Conservation (phyloP, 108 stramenopile species). For the Seminavis robusta region DNA sequence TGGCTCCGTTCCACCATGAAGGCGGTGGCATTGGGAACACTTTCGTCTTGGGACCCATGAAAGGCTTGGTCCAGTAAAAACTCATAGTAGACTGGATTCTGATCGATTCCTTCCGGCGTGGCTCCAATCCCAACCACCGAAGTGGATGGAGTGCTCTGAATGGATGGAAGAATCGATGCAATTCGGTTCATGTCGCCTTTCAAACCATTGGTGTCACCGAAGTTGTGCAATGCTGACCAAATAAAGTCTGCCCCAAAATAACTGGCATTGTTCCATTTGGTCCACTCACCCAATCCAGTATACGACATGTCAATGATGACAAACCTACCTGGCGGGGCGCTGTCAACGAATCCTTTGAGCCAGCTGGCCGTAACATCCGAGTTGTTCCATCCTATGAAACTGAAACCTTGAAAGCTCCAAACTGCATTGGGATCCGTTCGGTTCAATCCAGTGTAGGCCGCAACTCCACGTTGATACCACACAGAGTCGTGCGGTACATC, state of each 20-base stretch:
- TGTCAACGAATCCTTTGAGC: constrained; percentile 39
- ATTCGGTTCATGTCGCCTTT: constrained; percentile 23
- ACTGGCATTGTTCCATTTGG: constrained; percentile 33
- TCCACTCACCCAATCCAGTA: constrained; percentile 25
- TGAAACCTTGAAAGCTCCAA: constrained; percentile 51
- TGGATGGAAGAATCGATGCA: constrained; percentile 21
- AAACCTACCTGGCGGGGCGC: constrained; percentile 29
- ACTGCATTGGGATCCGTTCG: constrained; percentile 37
- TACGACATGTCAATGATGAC: constrained; percentile 47
- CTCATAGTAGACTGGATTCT: constrained; percentile 45
- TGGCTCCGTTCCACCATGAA: constrained; percentile 13
- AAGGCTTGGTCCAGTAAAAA: constrained; percentile 39
- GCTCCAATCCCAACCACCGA: constrained; percentile 36
- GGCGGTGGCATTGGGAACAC: constrained; percentile 9
- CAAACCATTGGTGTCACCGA: constrained; percentile 47
- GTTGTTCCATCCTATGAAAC: constrained; percentile 38
- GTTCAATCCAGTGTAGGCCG: constrained; percentile 32
- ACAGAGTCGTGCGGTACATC: constrained; percentile 16
- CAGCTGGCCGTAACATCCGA: constrained; percentile 18
- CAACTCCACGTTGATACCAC: constrained; percentile 28
- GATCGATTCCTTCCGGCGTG: constrained; percentile 55
- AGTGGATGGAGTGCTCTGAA: constrained; percentile 4
- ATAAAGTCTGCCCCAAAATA: constrained; percentile 44
- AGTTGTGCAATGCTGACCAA: constrained; percentile 46
- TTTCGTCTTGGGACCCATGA: constrained; percentile 15